These are phyloP conservation scores for Pelagophyceae sp. DNA, from an alignment of 352 stramenopile species.

Conservation along the genomic window DNA sequence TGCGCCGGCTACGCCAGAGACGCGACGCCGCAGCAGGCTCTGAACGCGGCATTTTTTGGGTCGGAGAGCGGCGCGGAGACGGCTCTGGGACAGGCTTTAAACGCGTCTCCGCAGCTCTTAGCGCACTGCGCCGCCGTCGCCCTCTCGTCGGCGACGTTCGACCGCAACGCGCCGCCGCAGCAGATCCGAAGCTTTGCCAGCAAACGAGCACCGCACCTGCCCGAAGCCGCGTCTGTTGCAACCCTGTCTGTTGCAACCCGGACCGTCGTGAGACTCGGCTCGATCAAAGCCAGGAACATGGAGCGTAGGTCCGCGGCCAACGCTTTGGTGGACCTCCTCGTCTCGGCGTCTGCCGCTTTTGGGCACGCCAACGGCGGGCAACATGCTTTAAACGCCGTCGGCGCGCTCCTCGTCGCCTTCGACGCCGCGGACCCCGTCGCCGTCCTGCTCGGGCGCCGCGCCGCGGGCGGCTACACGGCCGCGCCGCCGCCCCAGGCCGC, in stretches of 20 bases:
- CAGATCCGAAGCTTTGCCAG: not conserved
- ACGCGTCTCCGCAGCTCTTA: not conserved
- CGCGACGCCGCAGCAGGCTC: not conserved
- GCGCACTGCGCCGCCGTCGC: not conserved
- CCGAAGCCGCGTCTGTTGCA: no score
- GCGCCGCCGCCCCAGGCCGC: constrained; percentile 8
- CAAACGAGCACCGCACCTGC: not conserved
- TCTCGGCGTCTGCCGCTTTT: not conserved
- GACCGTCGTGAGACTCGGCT: no score
- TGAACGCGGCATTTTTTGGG: not conserved
- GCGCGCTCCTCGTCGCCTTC: not conserved
- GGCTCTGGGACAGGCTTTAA: not conserved
- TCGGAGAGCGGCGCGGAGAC: not conserved
- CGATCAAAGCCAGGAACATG: no score
- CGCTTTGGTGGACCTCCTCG: not conserved
- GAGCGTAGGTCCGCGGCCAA: not conserved
- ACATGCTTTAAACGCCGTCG: not conserved
- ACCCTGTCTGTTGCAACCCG: no score
- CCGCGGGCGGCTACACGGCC: not conserved
- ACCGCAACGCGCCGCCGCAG: not conserved
- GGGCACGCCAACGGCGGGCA: not conserved
- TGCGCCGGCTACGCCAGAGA: not conserved
- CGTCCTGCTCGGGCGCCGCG: not conserved
- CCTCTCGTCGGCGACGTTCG: not conserved
- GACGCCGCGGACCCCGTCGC: not conserved